Evolutionary conservation across 331 rosid species (phyloP), one percentile per base, ranked within the genome.

Genomic region (Arachis monticola): DNA sequence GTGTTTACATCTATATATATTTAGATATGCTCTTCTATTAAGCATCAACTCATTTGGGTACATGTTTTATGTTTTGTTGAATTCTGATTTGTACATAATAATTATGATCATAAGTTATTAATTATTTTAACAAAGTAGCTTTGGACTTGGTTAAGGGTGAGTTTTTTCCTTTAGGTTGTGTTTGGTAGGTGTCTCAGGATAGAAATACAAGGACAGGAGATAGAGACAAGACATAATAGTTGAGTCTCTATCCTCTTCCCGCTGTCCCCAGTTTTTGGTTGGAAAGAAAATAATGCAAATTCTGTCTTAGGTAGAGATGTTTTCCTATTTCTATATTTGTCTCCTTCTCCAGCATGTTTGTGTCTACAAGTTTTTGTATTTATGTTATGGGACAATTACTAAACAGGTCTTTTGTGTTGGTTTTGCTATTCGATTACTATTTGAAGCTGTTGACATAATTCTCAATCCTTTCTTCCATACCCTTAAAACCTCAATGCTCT

Each of bases 401-500:
- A 35, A 35, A 35, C 40, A 35, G 3, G 40, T 35, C 40, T 73
- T 6, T 17, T 5, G n/a, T 68, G 30, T 42, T 44, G 27, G 6
- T 31, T 76, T 46, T 63, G 73, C 60, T 59, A 42, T 48, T 41
- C 60, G 53, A 35, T 48, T 65, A 35, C 40, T 8, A 55, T 65
- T 81, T 70, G 60, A 60, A 22, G 47, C 67, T 60, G 62, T 55
- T 77, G 69, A 5, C 0, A 12, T 65, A 40, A 55, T 42, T 69
- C 69, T 72, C 65, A 81, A 57, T 17, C 8, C 11, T 65, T 67
- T 76, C 53, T 75, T 79, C 44, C 40, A 2, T 35, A 35, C 40
- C 40, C 40, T 35, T 35, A 35, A 35, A 55, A 47, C 66, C 69
- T 72, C 65, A 81, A 57, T 17, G 10, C 11, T 65, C 64, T 76